These are phyloP conservation scores for Chaetomium strumarium DNA, from an alignment of 2,329 filamentous ascomycete genomes.

Conservation along the genomic window DNA sequence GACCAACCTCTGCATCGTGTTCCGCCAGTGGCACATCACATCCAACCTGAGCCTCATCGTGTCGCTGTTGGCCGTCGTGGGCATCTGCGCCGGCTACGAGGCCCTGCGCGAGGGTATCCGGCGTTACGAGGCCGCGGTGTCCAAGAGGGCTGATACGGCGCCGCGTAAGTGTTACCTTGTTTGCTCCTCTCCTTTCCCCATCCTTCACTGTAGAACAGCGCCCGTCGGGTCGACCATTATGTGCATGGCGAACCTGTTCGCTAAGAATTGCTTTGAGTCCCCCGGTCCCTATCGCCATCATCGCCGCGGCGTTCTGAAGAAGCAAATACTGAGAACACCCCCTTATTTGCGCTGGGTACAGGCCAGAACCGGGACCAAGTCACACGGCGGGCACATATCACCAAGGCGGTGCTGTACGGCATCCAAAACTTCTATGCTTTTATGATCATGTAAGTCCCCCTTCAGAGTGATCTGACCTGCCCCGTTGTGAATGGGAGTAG, in stretches of 20 bases:
- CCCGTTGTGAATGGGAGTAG: not conserved
- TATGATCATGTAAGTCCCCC: conserved; percentile 85
- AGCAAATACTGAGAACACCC: conserved; percentile 56
- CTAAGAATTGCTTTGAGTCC: conserved; percentile 20
- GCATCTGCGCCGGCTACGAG: conserved; percentile 89
- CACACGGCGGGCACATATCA: conserved; percentile 63
- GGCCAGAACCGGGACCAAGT: conserved; percentile 61
- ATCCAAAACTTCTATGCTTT: conserved; percentile 98
- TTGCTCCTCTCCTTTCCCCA: conserved; percentile 1
- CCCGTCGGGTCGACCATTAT: conserved; percentile 5
- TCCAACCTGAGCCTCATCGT: conserved; percentile 68
- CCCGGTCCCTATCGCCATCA: conserved; percentile 4
- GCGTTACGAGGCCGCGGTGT: conserved; percentile 62
- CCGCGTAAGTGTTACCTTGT: conserved; percentile 43
- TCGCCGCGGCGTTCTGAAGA: conserved; percentile 5
- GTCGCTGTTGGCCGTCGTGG: conserved; percentile 75
- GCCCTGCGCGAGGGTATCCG: conserved; percentile 71
- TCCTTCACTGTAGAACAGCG: not conserved
- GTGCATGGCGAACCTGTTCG: not conserved
- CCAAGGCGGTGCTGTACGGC: conserved; percentile 81
- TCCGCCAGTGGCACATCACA: conserved; percentile 81
- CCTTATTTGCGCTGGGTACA: conserved; percentile 54
- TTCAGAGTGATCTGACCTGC: not conserved
- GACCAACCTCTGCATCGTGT: conserved; percentile 90
- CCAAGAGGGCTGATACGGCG: conserved; percentile 41